Base-by-base conservation (phyloP, 2,329 filamentous ascomycete species). In the Pezicula radicicola region DNA sequence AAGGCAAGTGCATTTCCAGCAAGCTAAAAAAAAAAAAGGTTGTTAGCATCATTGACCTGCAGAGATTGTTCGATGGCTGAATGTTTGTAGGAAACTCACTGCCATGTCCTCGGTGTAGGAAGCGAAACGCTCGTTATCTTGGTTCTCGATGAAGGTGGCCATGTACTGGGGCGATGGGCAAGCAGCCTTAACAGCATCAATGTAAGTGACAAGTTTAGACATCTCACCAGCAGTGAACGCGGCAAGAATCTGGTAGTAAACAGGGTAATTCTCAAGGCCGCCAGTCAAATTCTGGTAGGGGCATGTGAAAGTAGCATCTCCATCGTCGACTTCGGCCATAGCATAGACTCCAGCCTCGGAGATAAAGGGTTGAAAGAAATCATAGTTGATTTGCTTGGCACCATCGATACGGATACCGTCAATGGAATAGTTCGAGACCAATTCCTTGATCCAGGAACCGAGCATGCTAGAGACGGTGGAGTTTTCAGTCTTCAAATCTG, bases 1-100 rank as follows among this genome's bases (percentile, higher is more conserved):
- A 81, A 86, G 0, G 81, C 74, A 39, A 87, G 71, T 5, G 79
- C 74, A 59, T 87, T 87, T 65, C 81, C 80, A 43, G 82, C 77
- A 2, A 84, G 72, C 48, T 33, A 13, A 33, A 33, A 33, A 5
- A 30, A 30, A 33, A 33, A 33, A 10, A 33, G 30, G 30, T 33
- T 33, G 30, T 33, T 12, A 33, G 30, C 7, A 13, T 33, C 12
- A 33, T 33, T 10, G 8, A 33, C 3, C 9, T 33, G 30, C 25
- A 33, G 5, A 13, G 30, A 33, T 13, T 33, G 12, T 33, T 33
- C 3, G 30, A 13, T 33, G 9, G 30, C 9, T 33, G 30, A 5
- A 33, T 13, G 12, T 33, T 33, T 33, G 7, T 10, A 13, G 30
- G 30, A 33, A 19, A 42, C 40, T 42, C 15, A 42, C 40, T 13